Evolutionary conservation across 2,329 filamentous ascomycete species (phyloP).

Genomic region (Arthrinium phaeospermum): DNA sequence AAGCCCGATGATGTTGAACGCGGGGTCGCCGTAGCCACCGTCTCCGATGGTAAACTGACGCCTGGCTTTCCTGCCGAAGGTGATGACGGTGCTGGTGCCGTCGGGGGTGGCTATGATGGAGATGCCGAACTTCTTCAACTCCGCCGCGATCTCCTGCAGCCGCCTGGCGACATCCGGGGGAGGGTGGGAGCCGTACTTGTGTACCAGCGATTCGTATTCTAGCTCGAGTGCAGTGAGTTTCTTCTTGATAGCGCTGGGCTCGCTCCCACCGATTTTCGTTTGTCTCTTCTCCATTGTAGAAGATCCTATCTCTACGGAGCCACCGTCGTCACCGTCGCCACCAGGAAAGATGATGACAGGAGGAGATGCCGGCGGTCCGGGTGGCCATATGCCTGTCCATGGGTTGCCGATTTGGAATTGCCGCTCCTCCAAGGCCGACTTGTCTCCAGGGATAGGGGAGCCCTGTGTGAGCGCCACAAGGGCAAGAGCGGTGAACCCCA

Average conservation of each 20-base stretch:
- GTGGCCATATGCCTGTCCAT: constrained; percentile 26
- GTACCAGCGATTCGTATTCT: constrained; percentile 36
- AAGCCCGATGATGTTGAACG: constrained; percentile 31
- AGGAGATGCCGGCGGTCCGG: constrained; percentile 23
- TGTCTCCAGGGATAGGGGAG: constrained; percentile 35
- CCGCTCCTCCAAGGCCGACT: constrained; percentile 30
- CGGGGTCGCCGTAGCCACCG: constrained; percentile 14
- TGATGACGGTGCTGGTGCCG: constrained; percentile 42
- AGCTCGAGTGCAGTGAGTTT: constrained; percentile 35
- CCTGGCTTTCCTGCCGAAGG: constrained; percentile 34
- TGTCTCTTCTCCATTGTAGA: constrained; percentile 20
- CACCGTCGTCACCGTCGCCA: not conserved
- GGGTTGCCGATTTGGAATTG: constrained; percentile 33
- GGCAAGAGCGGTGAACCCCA: constrained; percentile 33
- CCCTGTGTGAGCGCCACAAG: constrained; percentile 35
- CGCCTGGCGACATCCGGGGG: constrained; percentile 31
- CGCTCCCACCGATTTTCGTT: constrained; percentile 26
- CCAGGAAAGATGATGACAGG: constrained; percentile 1
- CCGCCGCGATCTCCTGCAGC: constrained; percentile 33
- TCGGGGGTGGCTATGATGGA: constrained; percentile 41
- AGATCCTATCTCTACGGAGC: not conserved
- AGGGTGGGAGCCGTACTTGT: constrained; percentile 31
- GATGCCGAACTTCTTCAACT: constrained; percentile 43
- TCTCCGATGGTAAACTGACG: constrained; percentile 18
- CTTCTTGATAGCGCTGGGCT: constrained; percentile 31